Evolutionary conservation across 495 filamentous ascomycete genomes (phyloP), one percentile per base, ranked within the genome.

Genomic region (Podospora fimiseda): DNA sequence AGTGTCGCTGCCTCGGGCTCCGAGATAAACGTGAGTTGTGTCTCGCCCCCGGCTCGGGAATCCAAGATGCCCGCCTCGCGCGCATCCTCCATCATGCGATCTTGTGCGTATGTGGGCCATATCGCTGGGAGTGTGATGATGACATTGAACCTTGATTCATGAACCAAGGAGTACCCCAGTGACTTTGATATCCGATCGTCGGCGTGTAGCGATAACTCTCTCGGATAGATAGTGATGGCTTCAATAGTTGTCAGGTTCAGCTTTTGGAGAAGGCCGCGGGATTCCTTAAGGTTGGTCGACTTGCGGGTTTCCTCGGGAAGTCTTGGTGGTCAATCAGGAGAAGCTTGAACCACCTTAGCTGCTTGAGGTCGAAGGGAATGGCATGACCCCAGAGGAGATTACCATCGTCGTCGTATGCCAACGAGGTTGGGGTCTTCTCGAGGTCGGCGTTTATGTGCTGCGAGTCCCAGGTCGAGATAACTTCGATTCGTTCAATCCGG

Each of bases 281-380:
- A 55, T 2, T 43, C 27, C 8, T 38, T 20, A 51, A 45, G 0
- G n/a, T n/a, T n/a, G n/a, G n/a, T n/a, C n/a, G n/a, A 50, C 1
- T 30, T 3, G 7, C 54, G 57, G 0, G 60, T 56, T 2, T 43
- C 27, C 8, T 38, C 18, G 53, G 48, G 0, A 69, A 24, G 20
- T 67, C 67, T 5, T 65, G 15, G 0, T 60, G 43, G 1, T 67
- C 52, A 6, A 69, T 11, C 3, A 70, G 49, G 2, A 68, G 51
- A 0, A 70, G 52, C 59, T 70, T 70, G 46, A 69, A 66, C 66
- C 66, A 69, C 22, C 50, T 43, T 3, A 64, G 14, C 2, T 59
- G 54, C 14, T 66, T 51, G 0, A 21, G 38, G 8, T 60, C 55
- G 8, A 20, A 6, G 0, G 58, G 55, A 1, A 67, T 51, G 0